Evolutionary conservation across 23 red algal genomes (phyloP), one percentile per base, ranked within the genome.

Genomic region (Gracilariopsis chorda): DNA sequence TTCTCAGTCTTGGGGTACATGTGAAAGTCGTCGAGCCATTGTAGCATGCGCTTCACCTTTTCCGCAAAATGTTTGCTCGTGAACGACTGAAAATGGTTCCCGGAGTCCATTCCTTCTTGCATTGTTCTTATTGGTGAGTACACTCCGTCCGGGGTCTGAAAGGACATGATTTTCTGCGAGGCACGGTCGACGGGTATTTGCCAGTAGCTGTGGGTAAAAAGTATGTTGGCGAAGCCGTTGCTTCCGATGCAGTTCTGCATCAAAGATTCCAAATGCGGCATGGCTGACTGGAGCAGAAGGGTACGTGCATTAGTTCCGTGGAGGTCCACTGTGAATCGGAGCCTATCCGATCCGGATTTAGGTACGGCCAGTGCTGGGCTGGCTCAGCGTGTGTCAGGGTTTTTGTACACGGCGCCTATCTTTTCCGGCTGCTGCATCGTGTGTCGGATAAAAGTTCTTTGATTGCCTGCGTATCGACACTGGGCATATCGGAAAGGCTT

Each of bases 281-380:
- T 88, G 1, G 84, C 17, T 2, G 87, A 91, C 29, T 53, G 51
- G 27, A 65, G 5, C 3, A 24, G 79, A n/a, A 48, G 2, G 5
- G 79, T 83, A n/a, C 33, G 1, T 1, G 32, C 1, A 34, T 65
- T 83, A 2, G 30, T 48, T 5, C 55, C 34, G 5, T 32, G 68
- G 43, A 88, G 68, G 40, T 88, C 84, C 37, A 88, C 65, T 7
- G 84, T 88, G 32, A 76, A 88, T 9, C 84, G 84, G 5, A 52
- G 39, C 29, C 77, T 78, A 9, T 88, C 68, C 1, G 84, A 48
- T 20, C 65, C 84, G 1, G 63, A 32, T 41, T 88, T 88, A 19
- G 65, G 84, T 24, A 77, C 84, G 2, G 84, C 84, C 16, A 77
- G 70, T 16, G 84, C 84, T 32, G 84, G 68, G 14, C 24, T 34